A percentile compares a stretch with the other conserved stretches of the same genome.
phyloP scores from a whole-genome alignment of 1,139 yeast species.

The Scheffersomyces illinoinensis region DNA sequence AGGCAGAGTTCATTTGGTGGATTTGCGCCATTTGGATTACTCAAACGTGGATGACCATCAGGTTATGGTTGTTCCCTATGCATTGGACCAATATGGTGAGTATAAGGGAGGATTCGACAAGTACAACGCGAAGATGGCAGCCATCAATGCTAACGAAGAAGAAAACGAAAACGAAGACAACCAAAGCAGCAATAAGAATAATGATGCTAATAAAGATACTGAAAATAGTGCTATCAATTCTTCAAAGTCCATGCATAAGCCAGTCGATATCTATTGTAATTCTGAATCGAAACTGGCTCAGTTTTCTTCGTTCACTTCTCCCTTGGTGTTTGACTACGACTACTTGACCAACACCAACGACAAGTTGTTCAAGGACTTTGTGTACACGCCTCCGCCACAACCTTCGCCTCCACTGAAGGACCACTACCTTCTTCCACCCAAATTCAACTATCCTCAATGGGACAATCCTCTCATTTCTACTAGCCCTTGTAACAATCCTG shows the following conservation, averaged over 20 bases:
- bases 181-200: constrained; percentile 3
- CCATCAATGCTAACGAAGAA: neutral
- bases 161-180: neutral
- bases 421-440: constrained; percentile 14
- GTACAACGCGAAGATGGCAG: neutral
- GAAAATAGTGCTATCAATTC: neutral
- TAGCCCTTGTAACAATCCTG: constrained; percentile 2
- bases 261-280: constrained; percentile 15
- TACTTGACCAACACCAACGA: constrained; percentile 42
- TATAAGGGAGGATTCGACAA: constrained; percentile 13
- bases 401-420: constrained; percentile 3
- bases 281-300: constrained; percentile 2
- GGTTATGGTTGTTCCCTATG: constrained; percentile 58
- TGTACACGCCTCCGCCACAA: constrained; percentile 30
- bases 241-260: constrained; percentile 4
- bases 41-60: constrained; percentile 54
- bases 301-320: constrained; percentile 29
- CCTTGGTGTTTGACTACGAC: constrained; percentile 47
- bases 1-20: constrained; percentile 82
- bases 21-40: constrained; percentile 60
- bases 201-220: constrained; percentile 2
- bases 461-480: constrained; percentile 2
- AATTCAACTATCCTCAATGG: constrained; percentile 28
- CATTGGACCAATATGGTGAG: constrained; percentile 43
- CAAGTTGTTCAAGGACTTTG: constrained; percentile 38